Conservation (phyloP, 441 rosid species). For the Pelargonium citronellum region DNA sequence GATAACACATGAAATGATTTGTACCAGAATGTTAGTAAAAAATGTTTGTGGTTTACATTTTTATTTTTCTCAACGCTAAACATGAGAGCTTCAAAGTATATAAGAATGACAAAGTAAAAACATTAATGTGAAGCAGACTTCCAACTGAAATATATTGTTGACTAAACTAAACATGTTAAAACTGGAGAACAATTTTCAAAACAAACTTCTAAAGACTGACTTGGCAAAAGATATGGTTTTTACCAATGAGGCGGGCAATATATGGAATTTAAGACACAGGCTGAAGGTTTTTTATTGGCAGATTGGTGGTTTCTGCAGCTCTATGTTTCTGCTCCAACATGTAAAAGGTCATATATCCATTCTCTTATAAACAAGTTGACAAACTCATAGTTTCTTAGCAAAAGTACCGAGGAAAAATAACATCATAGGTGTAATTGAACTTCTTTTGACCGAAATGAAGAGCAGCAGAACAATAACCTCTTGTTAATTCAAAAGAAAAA, state of each 20-base stretch:
- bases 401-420: background rate
- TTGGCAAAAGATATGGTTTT: background rate
- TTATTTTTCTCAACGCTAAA: background rate
- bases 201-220: background rate
- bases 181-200: conserved; percentile 5
- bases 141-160: background rate
- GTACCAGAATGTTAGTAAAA: background rate
- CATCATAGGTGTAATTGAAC: background rate
- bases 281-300: background rate
- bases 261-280: conserved; percentile 3
- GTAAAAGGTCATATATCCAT: background rate
- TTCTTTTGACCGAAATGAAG: conserved; percentile 1
- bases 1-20: conserved; percentile 15
- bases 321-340: background rate
- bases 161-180: background rate
- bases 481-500: background rate
- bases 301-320: background rate
- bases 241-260: background rate
- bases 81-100: background rate
- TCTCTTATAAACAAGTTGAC: background rate
- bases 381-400: background rate
- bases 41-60: too few relatives aligned
- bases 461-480: background rate
- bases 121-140: background rate
- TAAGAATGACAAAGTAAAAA: background rate